Conservation (phyloP, 1,284 basidiomycete genomes). For the Ustilago lituana region DNA sequence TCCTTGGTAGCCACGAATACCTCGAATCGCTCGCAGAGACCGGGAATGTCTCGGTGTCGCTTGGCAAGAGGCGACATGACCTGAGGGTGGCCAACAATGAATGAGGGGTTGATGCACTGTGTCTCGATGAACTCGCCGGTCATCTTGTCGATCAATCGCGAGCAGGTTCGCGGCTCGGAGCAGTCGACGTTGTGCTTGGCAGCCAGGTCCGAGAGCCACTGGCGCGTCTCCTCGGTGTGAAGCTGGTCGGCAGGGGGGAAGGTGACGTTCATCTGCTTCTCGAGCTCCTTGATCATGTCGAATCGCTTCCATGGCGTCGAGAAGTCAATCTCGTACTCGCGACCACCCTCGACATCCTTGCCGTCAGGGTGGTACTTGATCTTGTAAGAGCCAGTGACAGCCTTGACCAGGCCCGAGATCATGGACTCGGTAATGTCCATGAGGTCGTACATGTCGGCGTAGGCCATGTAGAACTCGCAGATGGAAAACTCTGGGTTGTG, state of each 20-base stretch:
- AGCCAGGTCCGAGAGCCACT: slow-evolving; percentile 86
- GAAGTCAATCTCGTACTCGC: slow-evolving; percentile 85
- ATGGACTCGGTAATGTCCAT: slow-evolving; percentile 97
- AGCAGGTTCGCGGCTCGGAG: slow-evolving; percentile 91
- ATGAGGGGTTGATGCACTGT: slow-evolving; percentile 93
- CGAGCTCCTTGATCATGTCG: slow-evolving; percentile 94
- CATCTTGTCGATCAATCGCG: slow-evolving; percentile 95
- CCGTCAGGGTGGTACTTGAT: slow-evolving; percentile 92
- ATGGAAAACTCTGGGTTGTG: slow-evolving; percentile 74
- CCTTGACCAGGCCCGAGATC: slow-evolving; percentile 90
- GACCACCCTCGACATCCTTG: slow-evolving; percentile 75
- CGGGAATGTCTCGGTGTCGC: slow-evolving; percentile 69
- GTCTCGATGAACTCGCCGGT: slow-evolving; percentile 98
- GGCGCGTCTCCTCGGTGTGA: slow-evolving; percentile 87
- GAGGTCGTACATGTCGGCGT: slow-evolving; percentile 98
- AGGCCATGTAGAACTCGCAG: slow-evolving; percentile 99
- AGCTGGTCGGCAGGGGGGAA: slow-evolving; percentile 93
- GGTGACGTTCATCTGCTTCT: slow-evolving; percentile 89
- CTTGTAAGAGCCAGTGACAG: slow-evolving; percentile 84
- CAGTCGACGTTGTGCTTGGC: slow-evolving; percentile 92
- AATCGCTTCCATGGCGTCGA: slow-evolving; percentile 97
- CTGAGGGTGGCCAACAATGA: slow-evolving; percentile 96
- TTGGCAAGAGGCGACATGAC: slow-evolving; percentile 96
- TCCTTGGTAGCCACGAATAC: slow-evolving; percentile 98
- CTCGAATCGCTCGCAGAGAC: slow-evolving; percentile 97